Base-by-base conservation (phyloP, 495 filamentous ascomycete species). In the Penicillium desertorum region DNA sequence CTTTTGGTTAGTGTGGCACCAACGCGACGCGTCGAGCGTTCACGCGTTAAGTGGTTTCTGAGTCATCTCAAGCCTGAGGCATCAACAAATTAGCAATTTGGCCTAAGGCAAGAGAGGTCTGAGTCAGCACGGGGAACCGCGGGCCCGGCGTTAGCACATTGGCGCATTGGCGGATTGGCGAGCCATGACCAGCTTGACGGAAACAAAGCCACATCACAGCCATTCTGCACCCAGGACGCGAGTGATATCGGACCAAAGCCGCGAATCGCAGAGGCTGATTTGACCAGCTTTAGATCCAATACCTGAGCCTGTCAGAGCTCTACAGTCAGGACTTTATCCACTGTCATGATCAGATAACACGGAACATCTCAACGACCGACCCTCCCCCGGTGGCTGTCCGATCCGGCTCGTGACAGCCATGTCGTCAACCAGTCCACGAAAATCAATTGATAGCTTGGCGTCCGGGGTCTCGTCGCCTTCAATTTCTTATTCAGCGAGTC, bases 371-470 rank as follows among this genome's bases (percentile, higher is more conserved):
- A 57, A 63, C 58, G 64, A 67, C 64, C 61, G 58, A 62, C 62
- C 55, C 43, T 55, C 52, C 52, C 52, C 66, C 66, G 68, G 72
- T 71, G 72, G 71, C 67, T 61, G 70, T 65, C 58, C 66, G 67
- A 71, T 67, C 63, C 66, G 71, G 69, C 67, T 68, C 62, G 69
- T 66, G 60, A 65, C 76, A 79, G 70, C 43, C 69, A 91, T 91
- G 88, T 84, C 82, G 67, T 81, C 85, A 58, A 69, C 79, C 56
- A 80, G 75, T 55, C 84, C 83, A 57, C 84, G 87, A 68, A 87
- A 84, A 71, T 90, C 87, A 60, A 79, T 87, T 60, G 87, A 90
- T 69, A 88, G 83, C 64, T 71, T 88, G 65, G 78, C 73, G 19
- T 79, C 76, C 29, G 74, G 67, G 25, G 65, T 65, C 20, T 77